These are phyloP conservation scores for Ascocoryne sarcoides DNA, from an alignment of 2,329 filamentous ascomycete genomes.

Conservation along the genomic window DNA sequence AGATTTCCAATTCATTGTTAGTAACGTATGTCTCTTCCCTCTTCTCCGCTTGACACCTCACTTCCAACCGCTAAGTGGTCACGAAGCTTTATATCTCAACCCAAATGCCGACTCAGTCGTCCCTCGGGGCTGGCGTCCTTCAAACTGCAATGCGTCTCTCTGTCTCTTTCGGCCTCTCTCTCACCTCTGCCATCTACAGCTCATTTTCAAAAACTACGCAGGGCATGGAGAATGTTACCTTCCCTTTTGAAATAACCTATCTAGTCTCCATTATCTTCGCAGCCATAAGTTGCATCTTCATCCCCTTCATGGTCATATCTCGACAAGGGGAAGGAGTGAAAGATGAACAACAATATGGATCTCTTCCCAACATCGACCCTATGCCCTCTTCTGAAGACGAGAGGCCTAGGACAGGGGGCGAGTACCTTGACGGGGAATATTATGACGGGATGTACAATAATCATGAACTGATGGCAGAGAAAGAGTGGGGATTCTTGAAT, in stretches of 20 bases:
- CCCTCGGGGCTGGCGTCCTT: slow-evolving; percentile 58
- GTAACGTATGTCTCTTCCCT: slow-evolving; percentile 54
- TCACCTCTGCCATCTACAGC: slow-evolving; percentile 50
- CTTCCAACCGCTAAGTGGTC: too few relatives aligned
- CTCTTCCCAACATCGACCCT: background rate
- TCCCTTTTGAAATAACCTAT: slow-evolving; percentile 43
- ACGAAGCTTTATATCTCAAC: slow-evolving; percentile 67
- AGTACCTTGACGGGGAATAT: slow-evolving; percentile 5
- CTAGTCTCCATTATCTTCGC: slow-evolving; percentile 40
- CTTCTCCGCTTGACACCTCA: too few relatives aligned
- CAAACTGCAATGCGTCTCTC: slow-evolving; percentile 47
- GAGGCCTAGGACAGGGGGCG: slow-evolving; percentile 3
- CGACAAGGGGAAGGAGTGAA: slow-evolving; percentile 37
- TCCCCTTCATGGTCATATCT: slow-evolving; percentile 43
- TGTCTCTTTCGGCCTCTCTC: slow-evolving; percentile 48
- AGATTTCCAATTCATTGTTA: slow-evolving; percentile 62
- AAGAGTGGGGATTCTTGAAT: background rate
- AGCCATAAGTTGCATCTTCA: slow-evolving; percentile 35
- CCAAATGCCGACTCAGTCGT: slow-evolving; percentile 51
- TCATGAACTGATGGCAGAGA: too few relatives aligned
- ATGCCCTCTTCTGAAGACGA: background rate
- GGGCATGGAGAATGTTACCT: slow-evolving; percentile 35
- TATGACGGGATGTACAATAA: too few relatives aligned
- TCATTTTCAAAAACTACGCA: slow-evolving; percentile 4
- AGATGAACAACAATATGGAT: background rate